Evolutionary conservation across 208 protist genomes (phyloP).

Genomic region (Leishmania arabica): DNA sequence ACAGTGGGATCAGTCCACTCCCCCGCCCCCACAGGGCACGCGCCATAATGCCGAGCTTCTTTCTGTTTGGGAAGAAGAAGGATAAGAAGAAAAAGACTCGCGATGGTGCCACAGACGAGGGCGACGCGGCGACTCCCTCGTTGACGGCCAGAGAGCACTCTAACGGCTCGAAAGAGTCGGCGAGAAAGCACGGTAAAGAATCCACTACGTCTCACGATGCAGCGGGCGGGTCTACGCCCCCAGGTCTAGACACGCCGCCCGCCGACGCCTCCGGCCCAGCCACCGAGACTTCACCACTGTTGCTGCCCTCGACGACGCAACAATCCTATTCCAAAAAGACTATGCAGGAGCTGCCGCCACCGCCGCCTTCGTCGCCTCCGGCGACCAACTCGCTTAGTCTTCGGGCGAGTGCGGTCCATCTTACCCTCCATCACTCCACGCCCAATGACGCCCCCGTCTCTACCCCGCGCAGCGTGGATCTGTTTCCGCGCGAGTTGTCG

Average conservation of each 20-base stretch:
- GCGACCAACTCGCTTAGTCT: neutral
- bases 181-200: neutral
- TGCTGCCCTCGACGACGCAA: neutral
- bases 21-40: neutral
- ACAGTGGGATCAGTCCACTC: neutral
- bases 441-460: slow-evolving; percentile 17
- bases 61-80: slow-evolving; percentile 42
- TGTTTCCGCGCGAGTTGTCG: slow-evolving; percentile 35
- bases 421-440: slow-evolving; percentile 14
- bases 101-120: neutral
- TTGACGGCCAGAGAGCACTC: neutral
- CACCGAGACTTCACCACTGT: neutral
- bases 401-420: slow-evolving; percentile 4
- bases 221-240: too few relatives aligned
- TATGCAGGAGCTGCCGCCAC: slow-evolving; percentile 1
- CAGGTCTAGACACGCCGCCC: neutral
- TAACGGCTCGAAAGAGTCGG: slow-evolving; percentile 1
- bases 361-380: slow-evolving; percentile 13
- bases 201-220: too few relatives aligned
- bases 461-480: slow-evolving; percentile 10
- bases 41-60: slow-evolving; percentile 37
- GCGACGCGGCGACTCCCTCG: neutral
- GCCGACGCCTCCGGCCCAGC: neutral
- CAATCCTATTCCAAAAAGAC: neutral
- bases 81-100: slow-evolving; percentile 40